phyloP scores from a whole-genome alignment of 1,284 basidiomycete genomes.

The Pseudozyma thailandica region DNA sequence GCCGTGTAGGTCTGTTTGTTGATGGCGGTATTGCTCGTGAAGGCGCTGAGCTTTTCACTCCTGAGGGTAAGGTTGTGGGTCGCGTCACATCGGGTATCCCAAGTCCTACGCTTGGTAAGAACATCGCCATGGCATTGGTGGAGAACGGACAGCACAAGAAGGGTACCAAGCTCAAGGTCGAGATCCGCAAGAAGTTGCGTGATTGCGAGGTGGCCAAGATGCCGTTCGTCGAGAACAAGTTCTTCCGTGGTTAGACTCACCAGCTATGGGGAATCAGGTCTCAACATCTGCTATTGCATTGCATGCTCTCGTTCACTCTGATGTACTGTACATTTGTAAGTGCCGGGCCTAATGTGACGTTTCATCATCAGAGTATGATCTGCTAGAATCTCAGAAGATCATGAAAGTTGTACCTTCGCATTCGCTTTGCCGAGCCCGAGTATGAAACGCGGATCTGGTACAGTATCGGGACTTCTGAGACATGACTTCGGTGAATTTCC shows the following conservation, averaged over 20 bases:
- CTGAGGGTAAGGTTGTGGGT: slow-evolving; percentile 71
- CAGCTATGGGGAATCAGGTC: no score
- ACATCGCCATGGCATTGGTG: slow-evolving; percentile 97
- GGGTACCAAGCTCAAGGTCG: slow-evolving; percentile 82
- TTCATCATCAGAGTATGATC: no score
- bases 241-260: slow-evolving; percentile 60
- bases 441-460: no score
- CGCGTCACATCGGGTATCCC: slow-evolving; percentile 95
- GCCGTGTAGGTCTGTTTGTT: slow-evolving; percentile 85
- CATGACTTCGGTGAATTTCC: no score
- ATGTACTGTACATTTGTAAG: no score
- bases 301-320: no score
- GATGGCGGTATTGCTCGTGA: slow-evolving; percentile 86
- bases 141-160: slow-evolving; percentile 84
- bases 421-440: no score
- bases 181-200: slow-evolving; percentile 80
- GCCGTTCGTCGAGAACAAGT: slow-evolving; percentile 76
- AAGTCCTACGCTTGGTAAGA: slow-evolving; percentile 86
- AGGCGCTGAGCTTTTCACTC: slow-evolving; percentile 80
- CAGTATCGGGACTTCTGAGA: no score
- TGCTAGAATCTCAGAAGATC: no score
- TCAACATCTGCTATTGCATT: no score
- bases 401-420: no score
- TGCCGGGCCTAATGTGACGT: no score
- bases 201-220: slow-evolving; percentile 78